A percentile compares a stretch with the other conserved stretches of the same genome.
These are phyloP conservation scores for Torulaspora franciscae DNA, from an alignment of 805 yeast species.

Conservation along the genomic window DNA sequence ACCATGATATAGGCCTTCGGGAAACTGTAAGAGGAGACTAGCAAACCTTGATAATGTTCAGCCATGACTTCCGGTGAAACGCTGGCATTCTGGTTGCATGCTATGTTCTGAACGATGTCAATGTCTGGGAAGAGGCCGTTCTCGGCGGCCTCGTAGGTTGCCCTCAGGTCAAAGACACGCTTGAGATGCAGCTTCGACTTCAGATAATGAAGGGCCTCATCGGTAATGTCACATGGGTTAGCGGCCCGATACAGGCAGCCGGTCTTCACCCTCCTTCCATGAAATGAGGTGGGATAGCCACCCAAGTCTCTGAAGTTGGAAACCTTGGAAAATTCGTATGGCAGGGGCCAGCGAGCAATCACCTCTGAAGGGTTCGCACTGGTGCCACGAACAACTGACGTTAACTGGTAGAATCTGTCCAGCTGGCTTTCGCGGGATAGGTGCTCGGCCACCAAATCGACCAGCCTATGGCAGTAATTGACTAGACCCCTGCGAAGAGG, in stretches of 20 bases:
- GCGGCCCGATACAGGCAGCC: conserved; percentile 62
- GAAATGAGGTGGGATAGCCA: conserved; percentile 50
- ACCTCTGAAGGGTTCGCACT: conserved; percentile 15
- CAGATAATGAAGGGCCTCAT: conserved; percentile 42
- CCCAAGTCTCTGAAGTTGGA: conserved; percentile 76
- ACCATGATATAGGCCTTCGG: conserved; percentile 58
- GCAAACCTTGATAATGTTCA: conserved; percentile 46
- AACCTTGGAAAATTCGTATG: conserved; percentile 34
- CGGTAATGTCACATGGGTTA: conserved; percentile 48
- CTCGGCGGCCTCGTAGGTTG: conserved; percentile 49
- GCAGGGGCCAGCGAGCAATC: conserved; percentile 26
- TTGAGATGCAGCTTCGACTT: conserved; percentile 36
- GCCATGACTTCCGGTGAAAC: conserved; percentile 64
- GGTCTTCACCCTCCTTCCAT: conserved; percentile 44
- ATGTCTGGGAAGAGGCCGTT: conserved; percentile 25
- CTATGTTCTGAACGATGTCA: conserved; percentile 44
- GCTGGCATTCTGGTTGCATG: conserved; percentile 51
- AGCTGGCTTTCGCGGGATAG: conserved; percentile 46
- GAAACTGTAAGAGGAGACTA: conserved; percentile 59
- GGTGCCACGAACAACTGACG: conserved; percentile 10
- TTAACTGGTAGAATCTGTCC: conserved; percentile 43
- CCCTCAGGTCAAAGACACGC: conserved; percentile 63
- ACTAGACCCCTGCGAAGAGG: conserved; percentile 47
- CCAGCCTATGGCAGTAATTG: conserved; percentile 44
- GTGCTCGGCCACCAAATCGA: conserved; percentile 34